Base-by-base conservation (phyloP, 306 rosid species). In the Cercis canadensis region DNA sequence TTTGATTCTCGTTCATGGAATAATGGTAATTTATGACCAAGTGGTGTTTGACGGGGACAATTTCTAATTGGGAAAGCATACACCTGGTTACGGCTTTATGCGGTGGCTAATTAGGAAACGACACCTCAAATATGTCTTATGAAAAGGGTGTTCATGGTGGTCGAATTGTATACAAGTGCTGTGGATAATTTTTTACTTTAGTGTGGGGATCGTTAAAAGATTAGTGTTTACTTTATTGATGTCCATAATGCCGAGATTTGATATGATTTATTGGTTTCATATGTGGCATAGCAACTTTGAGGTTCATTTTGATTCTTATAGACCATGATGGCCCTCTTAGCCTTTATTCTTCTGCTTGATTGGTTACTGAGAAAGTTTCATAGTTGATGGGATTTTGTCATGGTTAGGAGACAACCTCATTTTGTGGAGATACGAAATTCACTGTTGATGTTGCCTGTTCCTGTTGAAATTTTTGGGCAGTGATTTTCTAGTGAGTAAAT, bases 31-130 rank as follows among this genome's bases (percentile, higher is more conserved):
- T 24, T 58, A 70, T 54, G 75, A 44, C 18, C 53, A 55, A 74
- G 50, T 64, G 63, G 65, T 65, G 76, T 80, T 71, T 79, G 82
- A 71, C 61, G 24, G 57, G 29, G 29, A 74, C n/a, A 78, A 73
- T 24, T 24, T 24, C 29, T 24, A 24, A 24, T 1, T 18, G 67
- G 68, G 57, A 66, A 80, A 37, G 74, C 33, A 58, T 19, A 29
- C 52, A 73, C 54, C 59, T 80, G 59, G 81, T 19, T 72, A 65
- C 4, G 69, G 75, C 74, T 64, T 57, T 64, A 43, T 64, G 50
- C 63, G 62, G 15, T 62, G 51, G 15, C 81, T 80, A 81, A 57
- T 57, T 5, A 59, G 47, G 70, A 34, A 57, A 36, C 4, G 62
- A 72, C 85, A 69, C 60, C 65, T 63, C 44, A 40, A 52, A 68